Percentiles rank a stretch among this genome's conserved stretches.
Conservation (phyloP, 805 yeast species). For the Starmerella khaoyaiensis region DNA sequence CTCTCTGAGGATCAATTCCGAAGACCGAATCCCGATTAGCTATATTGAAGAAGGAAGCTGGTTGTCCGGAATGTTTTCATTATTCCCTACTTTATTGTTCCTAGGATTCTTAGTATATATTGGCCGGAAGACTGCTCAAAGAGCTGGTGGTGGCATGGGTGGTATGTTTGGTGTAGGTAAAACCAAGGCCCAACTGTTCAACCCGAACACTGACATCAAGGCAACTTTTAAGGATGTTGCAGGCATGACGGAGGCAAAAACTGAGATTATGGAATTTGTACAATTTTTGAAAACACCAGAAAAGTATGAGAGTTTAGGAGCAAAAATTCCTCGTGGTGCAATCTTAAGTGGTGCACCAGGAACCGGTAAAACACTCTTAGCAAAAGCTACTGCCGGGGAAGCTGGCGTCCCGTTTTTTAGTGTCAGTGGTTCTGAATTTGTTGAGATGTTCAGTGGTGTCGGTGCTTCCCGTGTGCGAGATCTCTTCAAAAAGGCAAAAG, state of each 20-base stretch:
- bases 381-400: conserved; percentile 94
- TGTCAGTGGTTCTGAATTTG: conserved; percentile 88
- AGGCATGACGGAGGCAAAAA: conserved; percentile 88
- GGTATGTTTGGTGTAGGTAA: conserved; percentile 70
- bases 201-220: conserved; percentile 71
- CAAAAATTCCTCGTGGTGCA: conserved; percentile 92
- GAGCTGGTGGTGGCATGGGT: conserved; percentile 40
- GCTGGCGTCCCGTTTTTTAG: conserved; percentile 88
- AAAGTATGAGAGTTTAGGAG: conserved; percentile 78
- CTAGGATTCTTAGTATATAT: conserved; percentile 69
- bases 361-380: conserved; percentile 86
- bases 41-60: conserved; percentile 59
- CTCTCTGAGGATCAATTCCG: conserved; percentile 49
- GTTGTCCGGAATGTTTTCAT: conserved; percentile 49
- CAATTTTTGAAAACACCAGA: conserved; percentile 72
- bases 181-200: conserved; percentile 52
- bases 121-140: conserved; percentile 35
- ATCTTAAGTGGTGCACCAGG: conserved; percentile 92
- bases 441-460: conserved; percentile 95
- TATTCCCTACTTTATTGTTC: conserved; percentile 67
- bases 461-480: conserved; percentile 94
- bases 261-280: conserved; percentile 91
- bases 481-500: conserved; percentile 76
- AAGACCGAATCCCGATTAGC: conserved; percentile 62
- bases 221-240: conserved; percentile 82